Evolutionary conservation across 306 rosid genomes (phyloP), one percentile per base, ranked within the genome.

Genomic region (Prinsepia uniflora): DNA sequence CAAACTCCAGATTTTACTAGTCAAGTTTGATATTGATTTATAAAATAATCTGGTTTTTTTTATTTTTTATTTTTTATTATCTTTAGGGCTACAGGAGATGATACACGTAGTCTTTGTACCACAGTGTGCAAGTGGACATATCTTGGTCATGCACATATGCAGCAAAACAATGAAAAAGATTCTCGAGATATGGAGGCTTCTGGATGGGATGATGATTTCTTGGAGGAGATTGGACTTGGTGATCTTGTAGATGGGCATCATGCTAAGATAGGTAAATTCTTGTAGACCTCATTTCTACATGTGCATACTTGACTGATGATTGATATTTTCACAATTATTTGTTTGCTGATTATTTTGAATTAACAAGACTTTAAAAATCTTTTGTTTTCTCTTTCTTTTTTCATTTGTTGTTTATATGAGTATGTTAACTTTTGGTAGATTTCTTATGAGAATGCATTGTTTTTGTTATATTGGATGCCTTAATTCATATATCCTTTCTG

Each of bases 191-290:
- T 94, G 98, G 98, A 90, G 74, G 91, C 97, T 79, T 86, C 92
- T 86, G 99, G 99, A 71, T 94, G 99, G 97, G 97, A 94, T 81
- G 97, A 94, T 79, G 97, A 94, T 55, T 94, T 94, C 77, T 94
- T 89, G 96, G 99, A 94, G 84, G 99, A 94, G 85, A 91, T 94
- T 83, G 99, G 99, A 71, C 84, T 94, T 74, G 92, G 90, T 78
- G 97, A 94, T 84, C 99, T 94, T 65, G 67, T 91, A 55, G 99
- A 91, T 64, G 96, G 97, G 45, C 98, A 89, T 81, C 98, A 94
- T 79, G 92, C 98, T 71, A 91, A 91, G 82, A 94, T 94, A 87
- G 98, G 98, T 94, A 76, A 80, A 10, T 47, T 67, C 34, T 42
- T 12, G 19, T n/a, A 47, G 45, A 6, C 5, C 4, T 6, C 39